These are phyloP conservation scores for Epichloe sibirici DNA, from an alignment of 2,329 filamentous ascomycete genomes.

Conservation along the genomic window DNA sequence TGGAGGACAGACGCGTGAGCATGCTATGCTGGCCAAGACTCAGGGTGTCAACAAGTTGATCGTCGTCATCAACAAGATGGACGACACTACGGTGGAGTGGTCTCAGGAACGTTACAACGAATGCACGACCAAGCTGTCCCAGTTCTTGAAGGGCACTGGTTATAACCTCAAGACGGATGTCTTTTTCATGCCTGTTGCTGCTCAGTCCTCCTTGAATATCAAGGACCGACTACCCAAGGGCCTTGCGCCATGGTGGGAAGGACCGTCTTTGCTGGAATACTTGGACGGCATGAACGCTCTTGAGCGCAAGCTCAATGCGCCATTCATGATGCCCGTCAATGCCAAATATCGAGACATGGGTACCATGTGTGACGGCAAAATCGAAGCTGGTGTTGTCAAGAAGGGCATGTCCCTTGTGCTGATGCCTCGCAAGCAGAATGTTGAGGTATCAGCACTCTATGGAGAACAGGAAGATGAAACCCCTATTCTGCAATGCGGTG, in stretches of 20 bases:
- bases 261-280: constrained; percentile 86
- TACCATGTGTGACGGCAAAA: constrained; percentile 94
- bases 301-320: constrained; percentile 91
- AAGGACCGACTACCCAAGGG: constrained; percentile 75
- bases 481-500: constrained; percentile 69
- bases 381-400: constrained; percentile 87
- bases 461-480: constrained; percentile 96
- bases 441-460: constrained; percentile 76
- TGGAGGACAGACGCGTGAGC: constrained; percentile 93
- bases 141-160: constrained; percentile 83
- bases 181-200: constrained; percentile 91
- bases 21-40: constrained; percentile 95
- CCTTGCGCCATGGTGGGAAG: constrained; percentile 70
- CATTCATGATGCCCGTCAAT: constrained; percentile 97
- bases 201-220: constrained; percentile 75
- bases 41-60: constrained; percentile 96
- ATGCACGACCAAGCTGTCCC: constrained; percentile 75
- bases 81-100: constrained; percentile 94
- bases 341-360: constrained; percentile 97
- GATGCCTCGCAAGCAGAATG: constrained; percentile 86
- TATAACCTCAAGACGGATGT: constrained; percentile 93
- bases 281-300: constrained; percentile 87
- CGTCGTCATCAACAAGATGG: constrained; percentile 98
- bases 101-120: constrained; percentile 85
- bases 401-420: constrained; percentile 77